Base-by-base conservation (phyloP, 306 rosid genomes). In the Rosa multiflora region DNA sequence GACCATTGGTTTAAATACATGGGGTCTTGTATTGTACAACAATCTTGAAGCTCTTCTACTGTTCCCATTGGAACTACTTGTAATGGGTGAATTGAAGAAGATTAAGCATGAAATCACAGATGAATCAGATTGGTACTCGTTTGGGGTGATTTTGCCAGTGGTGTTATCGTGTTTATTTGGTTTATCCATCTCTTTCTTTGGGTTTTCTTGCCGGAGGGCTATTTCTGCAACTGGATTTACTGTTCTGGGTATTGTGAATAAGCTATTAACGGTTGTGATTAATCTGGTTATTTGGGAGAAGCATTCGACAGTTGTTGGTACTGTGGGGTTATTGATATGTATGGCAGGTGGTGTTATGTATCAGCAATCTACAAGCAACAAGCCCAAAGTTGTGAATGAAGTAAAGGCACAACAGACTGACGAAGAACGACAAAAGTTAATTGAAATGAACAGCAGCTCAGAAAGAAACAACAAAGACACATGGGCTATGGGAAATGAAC, bases 141-240 rank as follows among this genome's bases (percentile, higher is more conserved):
- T 86, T 46, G 75, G 67, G 21, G 93, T 89, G 67, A 77, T 91
- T 74, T 86, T 89, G 78, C 93, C 93, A 0, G 97, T 89, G 78
- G 91, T 84, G 4, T 83, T 91, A 76, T 91, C 97, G 0, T 89
- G 97, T 78, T 79, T 91, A 80, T 89, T 91, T 58, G 93, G 97
- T 67, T 80, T 91, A 18, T 79, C 92, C 0, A 5, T 93, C 74
- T 93, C 98, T 70, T 93, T 93, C 91, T 93, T 93, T 26, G 96
- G 97, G 70, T 93, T 93, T 75, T 93, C 97, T 23, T 93, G 97
- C 80, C 96, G 96, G 70, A 87, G 87, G 84, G 90, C 97, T 0
- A 91, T 91, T 75, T 91, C 91, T 66, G 93, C 93, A 0, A 91
- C 96, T 1, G 91, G 93, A 3, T 91, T 89, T 82, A 91, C 96